Conservation (phyloP, 1,139 yeast species). For the Geotrichum macrosporum region DNA sequence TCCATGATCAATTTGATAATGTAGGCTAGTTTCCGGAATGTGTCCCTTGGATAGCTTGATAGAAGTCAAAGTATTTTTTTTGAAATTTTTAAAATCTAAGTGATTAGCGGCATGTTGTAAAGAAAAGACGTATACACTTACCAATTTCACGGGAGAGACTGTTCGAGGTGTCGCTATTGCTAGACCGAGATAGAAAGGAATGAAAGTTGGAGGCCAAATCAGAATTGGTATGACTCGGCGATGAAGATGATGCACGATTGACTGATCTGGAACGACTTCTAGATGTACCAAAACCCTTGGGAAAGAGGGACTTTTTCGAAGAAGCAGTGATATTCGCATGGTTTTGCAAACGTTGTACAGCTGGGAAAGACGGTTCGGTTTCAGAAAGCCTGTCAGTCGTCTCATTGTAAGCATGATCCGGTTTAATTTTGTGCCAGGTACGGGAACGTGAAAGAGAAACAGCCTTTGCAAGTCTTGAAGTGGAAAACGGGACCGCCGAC, state of each 20-base stretch:
- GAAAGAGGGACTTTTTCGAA: not conserved
- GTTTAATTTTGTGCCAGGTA: not conserved
- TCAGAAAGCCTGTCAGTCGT: not conserved
- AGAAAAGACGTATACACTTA: no score
- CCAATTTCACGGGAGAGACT: no score
- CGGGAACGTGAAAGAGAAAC: not conserved
- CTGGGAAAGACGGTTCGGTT: not conserved
- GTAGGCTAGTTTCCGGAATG: not conserved
- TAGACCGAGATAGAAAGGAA: not conserved
- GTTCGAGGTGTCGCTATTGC: no score
- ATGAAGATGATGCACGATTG: not conserved
- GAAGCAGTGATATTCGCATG: not conserved
- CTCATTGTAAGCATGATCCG: not conserved
- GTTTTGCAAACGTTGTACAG: not conserved
- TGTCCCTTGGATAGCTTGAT: not conserved
- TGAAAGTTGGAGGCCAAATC: not conserved
- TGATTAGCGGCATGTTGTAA: not conserved
- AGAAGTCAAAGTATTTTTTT: not conserved
- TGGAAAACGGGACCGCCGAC: not conserved
- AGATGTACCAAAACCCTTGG: not conserved
- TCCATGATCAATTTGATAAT: constrained; percentile 1
- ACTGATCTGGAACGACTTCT: not conserved
- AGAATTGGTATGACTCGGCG: not conserved
- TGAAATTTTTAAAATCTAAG: not conserved
- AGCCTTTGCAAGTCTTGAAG: not conserved